Conservation (phyloP, 805 yeast species). For the Cyberlindnera xylosilytica region DNA sequence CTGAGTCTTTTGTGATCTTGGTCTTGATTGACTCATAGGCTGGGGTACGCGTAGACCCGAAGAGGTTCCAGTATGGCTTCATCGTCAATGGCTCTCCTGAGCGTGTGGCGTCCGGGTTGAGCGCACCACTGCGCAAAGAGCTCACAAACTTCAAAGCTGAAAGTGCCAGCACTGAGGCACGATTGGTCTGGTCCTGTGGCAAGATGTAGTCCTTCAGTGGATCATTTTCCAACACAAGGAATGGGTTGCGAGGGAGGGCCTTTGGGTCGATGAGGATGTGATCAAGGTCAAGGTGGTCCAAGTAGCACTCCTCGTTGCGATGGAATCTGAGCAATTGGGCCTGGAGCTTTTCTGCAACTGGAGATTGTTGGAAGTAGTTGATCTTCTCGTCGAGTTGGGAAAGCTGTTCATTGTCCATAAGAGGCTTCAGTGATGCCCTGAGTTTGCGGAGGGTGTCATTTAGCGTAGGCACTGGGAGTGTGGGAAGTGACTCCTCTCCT, state of each 20-base stretch:
- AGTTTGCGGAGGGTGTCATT: constrained; percentile 49
- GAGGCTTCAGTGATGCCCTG: constrained; percentile 55
- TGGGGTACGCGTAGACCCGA: constrained; percentile 66
- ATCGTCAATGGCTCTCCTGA: constrained; percentile 54
- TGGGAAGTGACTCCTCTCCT: constrained; percentile 38
- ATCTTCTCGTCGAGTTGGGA: constrained; percentile 41
- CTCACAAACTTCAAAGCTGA: constrained; percentile 66
- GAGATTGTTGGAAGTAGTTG: constrained; percentile 41
- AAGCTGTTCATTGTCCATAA: constrained; percentile 46
- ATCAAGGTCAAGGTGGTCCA: constrained; percentile 45
- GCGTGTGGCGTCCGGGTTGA: constrained; percentile 59
- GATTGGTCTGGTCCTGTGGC: constrained; percentile 62
- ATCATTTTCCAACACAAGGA: constrained; percentile 69
- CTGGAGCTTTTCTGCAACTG: constrained; percentile 46
- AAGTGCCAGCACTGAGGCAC: constrained; percentile 64
- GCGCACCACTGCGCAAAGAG: constrained; percentile 49
- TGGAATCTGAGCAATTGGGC: constrained; percentile 48
- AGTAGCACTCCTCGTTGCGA: constrained; percentile 43
- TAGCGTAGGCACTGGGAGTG: constrained; percentile 61
- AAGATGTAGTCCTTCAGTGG: constrained; percentile 51
- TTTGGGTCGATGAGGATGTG: constrained; percentile 36
- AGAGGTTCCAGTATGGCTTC: constrained; percentile 63
- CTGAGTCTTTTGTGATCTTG: constrained; percentile 61
- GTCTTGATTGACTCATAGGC: constrained; percentile 62
- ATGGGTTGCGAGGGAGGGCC: constrained; percentile 73